A percentile compares a stretch with the other conserved stretches of the same genome.
Conservation (phyloP, 2,329 filamentous ascomycete genomes). For the Elsinoe australis region DNA sequence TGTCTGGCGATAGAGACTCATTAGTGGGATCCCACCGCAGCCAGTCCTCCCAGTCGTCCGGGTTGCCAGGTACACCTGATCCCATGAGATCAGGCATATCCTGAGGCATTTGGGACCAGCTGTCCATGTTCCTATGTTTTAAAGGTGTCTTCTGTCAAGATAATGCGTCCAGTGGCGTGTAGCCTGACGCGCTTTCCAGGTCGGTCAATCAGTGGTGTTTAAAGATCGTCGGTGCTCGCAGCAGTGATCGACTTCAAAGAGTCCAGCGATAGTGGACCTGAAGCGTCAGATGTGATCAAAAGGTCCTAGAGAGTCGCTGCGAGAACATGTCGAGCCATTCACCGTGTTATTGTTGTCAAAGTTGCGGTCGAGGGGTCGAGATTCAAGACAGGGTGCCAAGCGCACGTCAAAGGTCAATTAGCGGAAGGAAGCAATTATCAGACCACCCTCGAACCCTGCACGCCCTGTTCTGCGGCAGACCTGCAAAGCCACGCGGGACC, state of each 20-base stretch:
- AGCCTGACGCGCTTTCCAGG: slow-evolving; percentile 6
- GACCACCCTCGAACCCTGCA: background rate
- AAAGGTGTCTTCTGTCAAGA: background rate
- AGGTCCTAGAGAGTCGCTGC: too few relatives aligned
- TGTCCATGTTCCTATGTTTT: slow-evolving; percentile 2
- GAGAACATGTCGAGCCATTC: too few relatives aligned
- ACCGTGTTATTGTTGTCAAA: background rate
- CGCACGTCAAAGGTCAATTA: slow-evolving; percentile 13
- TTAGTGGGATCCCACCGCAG: slow-evolving; percentile 39
- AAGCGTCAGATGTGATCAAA: too few relatives aligned
- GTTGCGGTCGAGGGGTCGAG: slow-evolving; percentile 12
- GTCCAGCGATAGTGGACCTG: too few relatives aligned
- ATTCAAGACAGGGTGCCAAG: slow-evolving; percentile 11
- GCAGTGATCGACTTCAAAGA: too few relatives aligned
- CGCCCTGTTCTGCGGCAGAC: background rate
- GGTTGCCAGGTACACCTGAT: slow-evolving; percentile 19
- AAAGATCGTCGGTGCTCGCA: too few relatives aligned
- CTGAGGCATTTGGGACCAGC: slow-evolving; percentile 2
- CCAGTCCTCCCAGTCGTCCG: slow-evolving; percentile 41
- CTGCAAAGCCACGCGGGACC: slow-evolving; percentile 1
- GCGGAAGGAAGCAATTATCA: slow-evolving; percentile 8
- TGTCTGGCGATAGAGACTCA: slow-evolving; percentile 30
- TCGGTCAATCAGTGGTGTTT: background rate
- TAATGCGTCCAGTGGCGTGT: slow-evolving; percentile 6
- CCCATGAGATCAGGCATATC: slow-evolving; percentile 15